Percentiles rank a stretch among this genome's conserved stretches.
Evolutionary conservation across 129 eudicot genomes (phyloP).

Genomic region (Pulicaria dysenterica): DNA sequence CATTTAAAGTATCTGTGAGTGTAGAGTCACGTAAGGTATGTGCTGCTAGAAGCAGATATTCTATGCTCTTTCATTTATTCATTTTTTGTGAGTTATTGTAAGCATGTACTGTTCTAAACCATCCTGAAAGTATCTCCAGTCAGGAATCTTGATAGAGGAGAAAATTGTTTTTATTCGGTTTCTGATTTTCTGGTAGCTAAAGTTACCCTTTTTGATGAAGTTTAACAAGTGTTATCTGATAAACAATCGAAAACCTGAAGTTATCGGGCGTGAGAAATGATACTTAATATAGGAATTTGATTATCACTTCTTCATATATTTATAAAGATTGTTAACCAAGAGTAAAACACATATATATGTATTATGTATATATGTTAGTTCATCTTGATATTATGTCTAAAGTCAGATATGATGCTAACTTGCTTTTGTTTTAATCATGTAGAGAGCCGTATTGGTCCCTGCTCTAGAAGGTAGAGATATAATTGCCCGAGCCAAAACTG

Average conservation of each 20-base stretch:
- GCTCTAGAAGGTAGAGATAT: constrained; percentile 91
- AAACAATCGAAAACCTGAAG: constrained; percentile 1
- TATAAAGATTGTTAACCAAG: background rate
- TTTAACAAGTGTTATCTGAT: constrained; percentile 5
- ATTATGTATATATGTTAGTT: background rate
- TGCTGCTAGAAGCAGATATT: no score
- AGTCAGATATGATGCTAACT: background rate
- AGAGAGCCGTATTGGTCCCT: constrained; percentile 93
- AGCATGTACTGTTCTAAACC: background rate
- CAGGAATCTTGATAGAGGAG: background rate
- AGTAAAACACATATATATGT: background rate
- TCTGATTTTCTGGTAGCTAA: background rate
- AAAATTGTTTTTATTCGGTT: background rate
- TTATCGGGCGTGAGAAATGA: background rate
- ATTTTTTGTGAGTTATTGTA: background rate
- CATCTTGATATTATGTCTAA: background rate
- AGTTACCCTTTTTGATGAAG: background rate
- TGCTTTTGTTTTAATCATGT: constrained; percentile 35
- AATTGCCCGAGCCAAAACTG: constrained; percentile 98
- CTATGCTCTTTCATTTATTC: background rate
- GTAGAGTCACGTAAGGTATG: no score
- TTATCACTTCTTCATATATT: background rate
- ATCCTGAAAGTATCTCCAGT: background rate
- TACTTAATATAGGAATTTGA: background rate
- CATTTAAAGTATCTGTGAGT: no score